A percentile compares a stretch with the other conserved stretches of the same genome.
Conservation (phyloP, 306 rosid genomes). For the Benincasa hispida region DNA sequence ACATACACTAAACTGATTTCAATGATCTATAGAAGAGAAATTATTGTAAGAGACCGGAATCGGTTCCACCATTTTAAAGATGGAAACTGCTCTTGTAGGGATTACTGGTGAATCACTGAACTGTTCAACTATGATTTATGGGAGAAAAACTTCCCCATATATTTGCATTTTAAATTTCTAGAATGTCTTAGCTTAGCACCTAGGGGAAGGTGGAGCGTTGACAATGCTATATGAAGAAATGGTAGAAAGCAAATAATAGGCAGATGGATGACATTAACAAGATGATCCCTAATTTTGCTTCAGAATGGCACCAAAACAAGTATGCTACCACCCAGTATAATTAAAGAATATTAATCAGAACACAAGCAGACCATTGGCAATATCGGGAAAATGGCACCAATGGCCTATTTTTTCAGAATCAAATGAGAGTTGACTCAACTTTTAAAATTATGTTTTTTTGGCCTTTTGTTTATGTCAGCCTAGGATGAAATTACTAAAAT, state of each 20-base stretch:
- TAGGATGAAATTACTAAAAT: too few relatives aligned
- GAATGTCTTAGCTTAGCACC: background rate
- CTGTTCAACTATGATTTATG: background rate
- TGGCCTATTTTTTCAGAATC: too few relatives aligned
- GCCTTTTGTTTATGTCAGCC: too few relatives aligned
- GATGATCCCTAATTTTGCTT: background rate
- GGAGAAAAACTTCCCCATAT: background rate
- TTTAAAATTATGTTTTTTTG: too few relatives aligned
- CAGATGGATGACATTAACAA: background rate
- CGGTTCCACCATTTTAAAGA: constrained; percentile 78
- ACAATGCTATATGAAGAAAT: background rate
- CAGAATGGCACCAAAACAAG: background rate
- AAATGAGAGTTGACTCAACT: too few relatives aligned
- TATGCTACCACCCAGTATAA: background rate
- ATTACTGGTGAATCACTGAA: constrained; percentile 45
- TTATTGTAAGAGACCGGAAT: constrained; percentile 52
- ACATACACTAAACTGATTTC: constrained; percentile 61
- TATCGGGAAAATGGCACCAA: background rate
- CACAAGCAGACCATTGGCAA: background rate
- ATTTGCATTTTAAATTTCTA: background rate
- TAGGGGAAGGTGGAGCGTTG: background rate
- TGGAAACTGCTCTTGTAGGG: constrained; percentile 75
- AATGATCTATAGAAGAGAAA: constrained; percentile 43
- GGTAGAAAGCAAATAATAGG: background rate
- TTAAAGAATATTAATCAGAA: background rate